Evolutionary conservation across 306 rosid genomes (phyloP).

Genomic region (cucumber (Cucumis sativus)): DNA sequence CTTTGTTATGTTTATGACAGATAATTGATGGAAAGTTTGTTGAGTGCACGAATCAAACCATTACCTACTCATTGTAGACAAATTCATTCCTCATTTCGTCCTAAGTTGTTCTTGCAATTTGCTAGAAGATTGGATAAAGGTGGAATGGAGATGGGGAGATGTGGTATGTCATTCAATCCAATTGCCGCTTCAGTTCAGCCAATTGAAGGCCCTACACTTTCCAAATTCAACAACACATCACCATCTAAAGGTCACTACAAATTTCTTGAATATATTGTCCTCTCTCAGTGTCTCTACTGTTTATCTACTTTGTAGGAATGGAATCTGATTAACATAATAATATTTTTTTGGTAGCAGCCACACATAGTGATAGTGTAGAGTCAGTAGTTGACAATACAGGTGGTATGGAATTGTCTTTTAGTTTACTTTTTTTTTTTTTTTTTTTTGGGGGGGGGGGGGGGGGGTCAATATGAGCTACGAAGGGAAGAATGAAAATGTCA

Average conservation of each 20-base stretch:
- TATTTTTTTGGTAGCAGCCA: not conserved
- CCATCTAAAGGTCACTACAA: conserved; percentile 40
- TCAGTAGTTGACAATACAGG: not conserved
- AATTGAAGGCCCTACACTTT: conserved; percentile 18
- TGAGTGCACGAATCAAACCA: conserved; percentile 24
- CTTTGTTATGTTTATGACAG: conserved; percentile 6
- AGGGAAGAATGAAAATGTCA: too few relatives aligned
- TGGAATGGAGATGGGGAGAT: conserved; percentile 13
- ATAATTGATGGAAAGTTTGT: conserved; percentile 35
- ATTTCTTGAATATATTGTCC: not conserved
- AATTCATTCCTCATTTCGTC: conserved; percentile 10
- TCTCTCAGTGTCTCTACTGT: not conserved
- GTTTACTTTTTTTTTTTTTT: not conserved
- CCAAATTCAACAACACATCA: conserved; percentile 28
- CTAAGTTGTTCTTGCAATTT: conserved; percentile 12
- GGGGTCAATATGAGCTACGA: not conserved
- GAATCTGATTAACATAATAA: not conserved
- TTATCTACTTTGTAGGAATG: not conserved
- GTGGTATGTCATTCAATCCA: conserved; percentile 10
- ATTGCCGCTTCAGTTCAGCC: conserved; percentile 29
- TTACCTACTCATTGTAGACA: conserved; percentile 14
- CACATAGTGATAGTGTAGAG: not conserved
- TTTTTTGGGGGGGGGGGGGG: not conserved
- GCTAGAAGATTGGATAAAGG: conserved; percentile 7
- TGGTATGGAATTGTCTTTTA: not conserved